Conservation (phyloP, 2,329 filamentous ascomycete genomes). For the Sclerotinia borealis region DNA sequence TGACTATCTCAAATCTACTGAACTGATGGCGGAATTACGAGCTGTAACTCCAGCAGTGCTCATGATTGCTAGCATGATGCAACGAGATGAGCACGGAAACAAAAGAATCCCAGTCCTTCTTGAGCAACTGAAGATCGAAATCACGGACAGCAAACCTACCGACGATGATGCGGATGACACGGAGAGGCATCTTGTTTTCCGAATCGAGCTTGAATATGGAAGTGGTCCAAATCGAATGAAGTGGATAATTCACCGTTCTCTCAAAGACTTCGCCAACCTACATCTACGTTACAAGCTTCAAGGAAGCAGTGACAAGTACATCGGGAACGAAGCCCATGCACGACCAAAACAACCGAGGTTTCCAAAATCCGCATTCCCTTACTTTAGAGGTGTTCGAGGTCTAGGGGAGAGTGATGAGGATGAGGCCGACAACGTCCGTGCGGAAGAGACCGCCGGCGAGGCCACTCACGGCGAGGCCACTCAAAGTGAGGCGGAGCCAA, state of each 20-base stretch:
- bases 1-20: conserved; percentile 91
- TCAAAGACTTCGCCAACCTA: conserved; percentile 85
- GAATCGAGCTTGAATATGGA: conserved; percentile 91
- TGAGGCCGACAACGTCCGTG: conserved; percentile 33
- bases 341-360: conserved; percentile 83
- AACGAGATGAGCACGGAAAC: conserved; percentile 92
- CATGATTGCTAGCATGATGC: conserved; percentile 95
- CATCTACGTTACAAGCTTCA: conserved; percentile 91
- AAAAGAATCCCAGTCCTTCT: conserved; percentile 90
- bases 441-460: conserved; percentile 47
- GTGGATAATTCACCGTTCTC: conserved; percentile 83
- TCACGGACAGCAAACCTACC: conserved; percentile 70
- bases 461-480: conserved; percentile 66
- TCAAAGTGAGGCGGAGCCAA: conserved; percentile 61
- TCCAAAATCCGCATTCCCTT: conserved; percentile 82
- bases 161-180: conserved; percentile 47
- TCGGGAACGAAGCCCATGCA: conserved; percentile 57
- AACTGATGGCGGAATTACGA: conserved; percentile 89
- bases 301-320: conserved; percentile 74
- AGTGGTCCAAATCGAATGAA: conserved; percentile 94
- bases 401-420: conserved; percentile 75
- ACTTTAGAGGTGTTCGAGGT: conserved; percentile 73
- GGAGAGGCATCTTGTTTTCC: conserved; percentile 73
- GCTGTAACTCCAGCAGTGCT: conserved; percentile 89
- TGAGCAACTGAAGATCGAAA: conserved; percentile 85